Evolutionary conservation across 2,329 filamentous ascomycete species (phyloP).

Genomic region (Aspergillus vadensis): DNA sequence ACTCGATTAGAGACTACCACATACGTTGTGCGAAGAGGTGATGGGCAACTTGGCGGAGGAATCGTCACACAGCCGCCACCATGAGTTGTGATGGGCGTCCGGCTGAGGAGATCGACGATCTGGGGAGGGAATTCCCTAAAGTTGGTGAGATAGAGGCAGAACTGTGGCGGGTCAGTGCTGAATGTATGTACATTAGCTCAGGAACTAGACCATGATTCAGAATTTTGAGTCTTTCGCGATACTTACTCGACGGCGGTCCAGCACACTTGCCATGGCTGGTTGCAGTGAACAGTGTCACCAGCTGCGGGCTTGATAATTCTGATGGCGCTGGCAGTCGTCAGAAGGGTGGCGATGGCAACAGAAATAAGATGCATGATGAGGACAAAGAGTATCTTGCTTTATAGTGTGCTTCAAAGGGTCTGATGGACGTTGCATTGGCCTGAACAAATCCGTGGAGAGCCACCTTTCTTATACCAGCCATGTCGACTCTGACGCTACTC

Average conservation of each 20-base stretch:
- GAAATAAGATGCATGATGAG: background rate
- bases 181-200: background rate
- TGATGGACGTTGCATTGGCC: background rate
- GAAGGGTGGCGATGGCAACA: background rate
- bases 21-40: background rate
- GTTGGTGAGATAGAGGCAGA: constrained; percentile 5
- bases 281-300: background rate
- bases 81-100: background rate
- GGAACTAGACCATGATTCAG: no score
- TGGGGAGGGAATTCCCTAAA: background rate
- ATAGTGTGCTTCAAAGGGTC: background rate
- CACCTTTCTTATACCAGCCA: background rate
- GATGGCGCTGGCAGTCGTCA: background rate
- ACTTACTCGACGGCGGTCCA: background rate
- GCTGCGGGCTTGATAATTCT: background rate
- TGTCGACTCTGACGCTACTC: background rate
- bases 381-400: background rate
- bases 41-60: background rate
- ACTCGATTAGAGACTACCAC: background rate
- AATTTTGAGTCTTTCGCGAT: background rate
- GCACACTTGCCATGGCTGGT: background rate
- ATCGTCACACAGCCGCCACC: background rate
- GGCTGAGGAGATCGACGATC: background rate
- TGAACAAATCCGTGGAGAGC: background rate
- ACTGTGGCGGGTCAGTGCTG: background rate